A percentile compares a stretch with the other conserved stretches of the same genome.
Conservation (phyloP, 306 rosid genomes). For the Lathyrus oleraceus region DNA sequence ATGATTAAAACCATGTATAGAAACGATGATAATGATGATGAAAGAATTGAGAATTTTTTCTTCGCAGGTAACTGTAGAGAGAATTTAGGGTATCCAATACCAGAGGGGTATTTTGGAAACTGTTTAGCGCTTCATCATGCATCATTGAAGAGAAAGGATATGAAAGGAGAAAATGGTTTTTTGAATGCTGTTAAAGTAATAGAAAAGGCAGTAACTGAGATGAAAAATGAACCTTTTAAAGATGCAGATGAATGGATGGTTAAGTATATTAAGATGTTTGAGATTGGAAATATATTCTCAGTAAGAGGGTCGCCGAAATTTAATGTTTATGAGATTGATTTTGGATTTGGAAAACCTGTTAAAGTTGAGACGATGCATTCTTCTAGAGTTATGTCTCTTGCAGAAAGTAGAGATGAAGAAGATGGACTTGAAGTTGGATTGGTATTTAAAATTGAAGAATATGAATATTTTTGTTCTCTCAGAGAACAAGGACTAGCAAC, state of each 20-base stretch:
- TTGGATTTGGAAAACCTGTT: conserved; percentile 45
- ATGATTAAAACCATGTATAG: too few relatives aligned
- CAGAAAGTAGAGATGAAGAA: conserved; percentile 36
- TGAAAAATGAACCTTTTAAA: conserved; percentile 23
- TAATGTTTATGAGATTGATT: conserved; percentile 41
- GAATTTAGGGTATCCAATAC: too few relatives aligned
- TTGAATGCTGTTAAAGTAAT: conserved; percentile 35
- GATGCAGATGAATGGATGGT: conserved; percentile 28
- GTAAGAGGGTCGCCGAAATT: conserved; percentile 42
- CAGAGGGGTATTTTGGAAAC: too few relatives aligned
- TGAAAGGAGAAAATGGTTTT: conserved; percentile 28
- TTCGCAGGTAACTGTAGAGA: too few relatives aligned
- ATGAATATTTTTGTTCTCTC: conserved; percentile 18
- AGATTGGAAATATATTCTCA: conserved; percentile 14
- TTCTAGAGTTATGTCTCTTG: conserved; percentile 37
- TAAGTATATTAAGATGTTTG: conserved; percentile 2
- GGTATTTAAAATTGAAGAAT: neutral
- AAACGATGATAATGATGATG: too few relatives aligned
- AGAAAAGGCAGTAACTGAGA: neutral
- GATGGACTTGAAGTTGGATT: conserved; percentile 50
- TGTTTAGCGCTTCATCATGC: too few relatives aligned
- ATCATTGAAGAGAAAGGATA: too few relatives aligned
- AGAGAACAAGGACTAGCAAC: conserved; percentile 18
- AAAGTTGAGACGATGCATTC: conserved; percentile 47
- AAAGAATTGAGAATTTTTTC: too few relatives aligned